Percentiles rank a stretch among this genome's conserved stretches.
phyloP scores from a whole-genome alignment of 2,329 filamentous ascomycete genomes.

The Pseudopyricularia javanii region DNA sequence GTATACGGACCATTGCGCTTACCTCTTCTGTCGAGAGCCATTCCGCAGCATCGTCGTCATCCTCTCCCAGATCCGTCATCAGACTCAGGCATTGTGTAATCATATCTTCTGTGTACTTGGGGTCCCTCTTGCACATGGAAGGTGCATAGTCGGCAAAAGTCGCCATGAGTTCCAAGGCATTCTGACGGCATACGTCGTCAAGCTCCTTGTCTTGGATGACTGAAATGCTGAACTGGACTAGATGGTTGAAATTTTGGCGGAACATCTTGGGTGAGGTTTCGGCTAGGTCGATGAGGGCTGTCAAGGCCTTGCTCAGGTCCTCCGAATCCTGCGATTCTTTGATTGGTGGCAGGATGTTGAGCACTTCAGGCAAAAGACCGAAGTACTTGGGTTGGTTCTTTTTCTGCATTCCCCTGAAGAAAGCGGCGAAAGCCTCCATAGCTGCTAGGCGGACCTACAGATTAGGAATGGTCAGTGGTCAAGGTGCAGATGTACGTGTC shows the following conservation, averaged over 20 bases:
- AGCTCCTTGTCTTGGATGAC: conserved; percentile 96
- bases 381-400: conserved; percentile 84
- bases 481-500: not conserved
- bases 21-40: conserved; percentile 91
- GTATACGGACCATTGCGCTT: conserved; percentile 22
- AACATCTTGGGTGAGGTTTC: conserved; percentile 98
- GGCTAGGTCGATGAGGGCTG: conserved; percentile 86
- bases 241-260: conserved; percentile 80
- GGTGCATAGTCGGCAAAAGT: conserved; percentile 94
- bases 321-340: conserved; percentile 88
- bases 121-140: conserved; percentile 87
- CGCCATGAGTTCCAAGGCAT: conserved; percentile 91
- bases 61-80: conserved; percentile 92
- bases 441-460: conserved; percentile 74
- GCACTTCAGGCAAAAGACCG: conserved; percentile 72
- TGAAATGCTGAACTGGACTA: conserved; percentile 85
- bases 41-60: conserved; percentile 88
- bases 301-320: conserved; percentile 76
- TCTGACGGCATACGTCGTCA: conserved; percentile 79
- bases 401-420: conserved; percentile 84
- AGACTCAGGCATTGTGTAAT: conserved; percentile 94
- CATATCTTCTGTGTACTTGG: conserved; percentile 89
- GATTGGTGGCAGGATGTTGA: conserved; percentile 88
- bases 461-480: not conserved
- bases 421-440: conserved; percentile 92